phyloP scores from a whole-genome alignment of 2,329 filamentous ascomycete species.

The Fusarium sp. region DNA sequence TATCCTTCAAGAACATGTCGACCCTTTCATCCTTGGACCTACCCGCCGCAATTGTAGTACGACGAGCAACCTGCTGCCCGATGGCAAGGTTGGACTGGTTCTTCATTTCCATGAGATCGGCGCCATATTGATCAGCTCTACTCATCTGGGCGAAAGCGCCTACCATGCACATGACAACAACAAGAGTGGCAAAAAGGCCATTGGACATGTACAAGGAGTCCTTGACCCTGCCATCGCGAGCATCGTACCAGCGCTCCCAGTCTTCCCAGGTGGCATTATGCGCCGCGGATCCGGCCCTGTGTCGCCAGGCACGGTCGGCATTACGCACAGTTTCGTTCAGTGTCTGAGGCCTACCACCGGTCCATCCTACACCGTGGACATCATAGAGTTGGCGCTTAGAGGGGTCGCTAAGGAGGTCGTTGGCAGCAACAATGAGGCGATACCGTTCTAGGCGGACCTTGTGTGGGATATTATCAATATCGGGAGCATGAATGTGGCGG shows the following conservation, averaged over 20 bases:
- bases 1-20: constrained; percentile 79
- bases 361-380: constrained; percentile 84
- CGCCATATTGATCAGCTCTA: constrained; percentile 72
- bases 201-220: constrained; percentile 79
- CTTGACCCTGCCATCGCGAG: constrained; percentile 59
- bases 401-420: constrained; percentile 88
- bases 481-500: constrained; percentile 57
- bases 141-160: constrained; percentile 80
- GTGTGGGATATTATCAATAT: constrained; percentile 56
- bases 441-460: constrained; percentile 86
- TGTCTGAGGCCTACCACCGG: constrained; percentile 67
- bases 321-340: constrained; percentile 53
- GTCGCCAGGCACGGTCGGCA: constrained; percentile 63
- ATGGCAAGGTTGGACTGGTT: constrained; percentile 75
- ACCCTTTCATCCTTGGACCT: constrained; percentile 75
- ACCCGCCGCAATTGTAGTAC: constrained; percentile 64
- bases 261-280: constrained; percentile 97
- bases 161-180: constrained; percentile 76
- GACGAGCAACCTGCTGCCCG: constrained; percentile 67
- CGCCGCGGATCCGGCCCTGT: constrained; percentile 61
- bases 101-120: constrained; percentile 74
- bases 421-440: constrained; percentile 86
- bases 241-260: constrained; percentile 84
- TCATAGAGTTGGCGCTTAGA: constrained; percentile 86
- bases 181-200: constrained; percentile 76